These are phyloP conservation scores for Ogataea pignaliae DNA, from an alignment of 805 yeast genomes.

Conservation along the genomic window DNA sequence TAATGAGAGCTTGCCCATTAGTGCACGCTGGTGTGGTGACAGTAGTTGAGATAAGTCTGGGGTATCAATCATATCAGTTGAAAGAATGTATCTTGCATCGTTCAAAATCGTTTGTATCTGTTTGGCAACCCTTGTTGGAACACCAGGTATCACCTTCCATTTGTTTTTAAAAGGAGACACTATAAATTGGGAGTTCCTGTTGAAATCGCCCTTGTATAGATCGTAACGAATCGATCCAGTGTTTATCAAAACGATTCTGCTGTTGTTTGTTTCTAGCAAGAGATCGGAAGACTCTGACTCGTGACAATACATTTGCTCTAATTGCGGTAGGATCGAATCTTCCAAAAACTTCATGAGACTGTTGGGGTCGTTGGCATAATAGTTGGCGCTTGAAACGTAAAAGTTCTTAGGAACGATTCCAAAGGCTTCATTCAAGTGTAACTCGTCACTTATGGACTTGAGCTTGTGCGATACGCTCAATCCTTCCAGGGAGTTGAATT, in stretches of 20 bases:
- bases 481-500: conserved; percentile 58
- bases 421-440: conserved; percentile 50
- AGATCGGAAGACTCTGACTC: too few relatives aligned
- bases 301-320: conserved; percentile 23
- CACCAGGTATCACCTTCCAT: conserved; percentile 61
- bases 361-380: conserved; percentile 41
- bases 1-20: conserved; percentile 5
- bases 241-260: conserved; percentile 62
- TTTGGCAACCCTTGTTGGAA: conserved; percentile 57
- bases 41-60: conserved; percentile 10
- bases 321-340: conserved; percentile 41
- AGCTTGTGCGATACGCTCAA: conserved; percentile 41
- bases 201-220: conserved; percentile 77
- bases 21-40: conserved; percentile 23
- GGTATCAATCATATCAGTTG: neutral
- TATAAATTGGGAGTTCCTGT: conserved; percentile 72
- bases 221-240: conserved; percentile 90
- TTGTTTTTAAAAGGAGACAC: conserved; percentile 81
- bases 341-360: conserved; percentile 60
- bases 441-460: conserved; percentile 32
- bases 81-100: conserved; percentile 37
- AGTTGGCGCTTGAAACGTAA: conserved; percentile 62
- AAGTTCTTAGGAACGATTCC: conserved; percentile 70
- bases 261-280: too few relatives aligned
- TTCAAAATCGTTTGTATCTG: conserved; percentile 55